These are phyloP conservation scores for Raffaelea albimanens DNA, from an alignment of 2,329 filamentous ascomycete species.

Conservation along the genomic window DNA sequence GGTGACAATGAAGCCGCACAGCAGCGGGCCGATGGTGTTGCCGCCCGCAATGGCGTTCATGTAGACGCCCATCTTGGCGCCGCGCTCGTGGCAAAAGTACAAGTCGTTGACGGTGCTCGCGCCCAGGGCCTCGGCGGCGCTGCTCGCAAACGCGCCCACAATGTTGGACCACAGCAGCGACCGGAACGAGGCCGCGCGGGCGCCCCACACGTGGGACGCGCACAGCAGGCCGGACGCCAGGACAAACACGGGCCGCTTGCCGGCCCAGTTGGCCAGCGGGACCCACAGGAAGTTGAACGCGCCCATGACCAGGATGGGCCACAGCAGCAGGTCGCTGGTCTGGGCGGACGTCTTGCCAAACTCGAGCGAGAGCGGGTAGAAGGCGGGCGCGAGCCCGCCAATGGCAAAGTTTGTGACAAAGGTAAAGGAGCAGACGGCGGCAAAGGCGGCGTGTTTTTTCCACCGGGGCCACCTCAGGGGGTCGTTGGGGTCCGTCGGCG, in stretches of 20 bases:
- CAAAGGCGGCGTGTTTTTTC: slow-evolving; percentile 34
- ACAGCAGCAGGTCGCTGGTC: slow-evolving; percentile 33
- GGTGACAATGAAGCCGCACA: slow-evolving; percentile 21
- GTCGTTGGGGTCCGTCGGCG: slow-evolving; percentile 33
- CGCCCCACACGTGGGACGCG: slow-evolving; percentile 32
- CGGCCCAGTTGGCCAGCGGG: slow-evolving; percentile 33
- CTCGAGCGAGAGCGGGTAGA: slow-evolving; percentile 30
- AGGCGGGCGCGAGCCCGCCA: slow-evolving; percentile 33
- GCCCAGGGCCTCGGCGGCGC: slow-evolving; percentile 32
- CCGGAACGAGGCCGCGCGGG: slow-evolving; percentile 27
- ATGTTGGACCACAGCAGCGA: slow-evolving; percentile 35
- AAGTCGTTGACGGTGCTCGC: slow-evolving; percentile 24
- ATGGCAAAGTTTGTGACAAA: slow-evolving; percentile 36
- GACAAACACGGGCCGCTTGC: slow-evolving; percentile 36
- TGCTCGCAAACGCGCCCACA: slow-evolving; percentile 32
- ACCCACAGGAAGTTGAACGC: slow-evolving; percentile 41
- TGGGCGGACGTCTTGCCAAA: slow-evolving; percentile 31
- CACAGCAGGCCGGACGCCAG: slow-evolving; percentile 28
- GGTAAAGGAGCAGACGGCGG: slow-evolving; percentile 32
- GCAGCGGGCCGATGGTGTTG: slow-evolving; percentile 20
- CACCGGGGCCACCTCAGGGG: slow-evolving; percentile 34
- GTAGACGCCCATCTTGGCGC: slow-evolving; percentile 21
- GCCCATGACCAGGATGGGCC: slow-evolving; percentile 32
- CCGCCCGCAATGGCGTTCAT: slow-evolving; percentile 21
- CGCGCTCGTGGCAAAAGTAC: slow-evolving; percentile 24